Percentiles rank a stretch among this genome's conserved stretches.
Conservation (phyloP, 1,139 yeast species). For the Komagataea norvegica region DNA sequence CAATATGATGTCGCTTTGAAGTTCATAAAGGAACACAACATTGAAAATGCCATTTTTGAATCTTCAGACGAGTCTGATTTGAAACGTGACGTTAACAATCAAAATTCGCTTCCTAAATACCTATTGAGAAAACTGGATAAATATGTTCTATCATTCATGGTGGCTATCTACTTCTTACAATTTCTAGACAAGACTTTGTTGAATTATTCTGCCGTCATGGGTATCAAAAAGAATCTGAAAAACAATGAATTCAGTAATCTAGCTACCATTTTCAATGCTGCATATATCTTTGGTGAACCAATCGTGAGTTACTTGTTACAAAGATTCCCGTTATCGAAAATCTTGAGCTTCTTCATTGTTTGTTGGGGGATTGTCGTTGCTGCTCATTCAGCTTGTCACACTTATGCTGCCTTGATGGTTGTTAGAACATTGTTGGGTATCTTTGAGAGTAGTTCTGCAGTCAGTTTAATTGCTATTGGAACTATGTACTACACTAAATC, state of each 20-base stretch:
- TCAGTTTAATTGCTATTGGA: conserved; percentile 49
- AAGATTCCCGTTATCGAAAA: conserved; percentile 40
- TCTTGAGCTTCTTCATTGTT: conserved; percentile 34
- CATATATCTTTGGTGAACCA: conserved; percentile 21
- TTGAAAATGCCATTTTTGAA: too few species aligned
- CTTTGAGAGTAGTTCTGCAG: conserved; percentile 44
- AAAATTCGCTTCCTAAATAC: conserved; percentile 1
- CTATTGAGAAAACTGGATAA: conserved; percentile 13
- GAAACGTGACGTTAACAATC: conserved; percentile 1
- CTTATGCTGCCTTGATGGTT: conserved; percentile 37
- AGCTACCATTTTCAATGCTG: conserved; percentile 21
- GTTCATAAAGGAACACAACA: conserved; percentile 3
- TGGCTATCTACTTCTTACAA: conserved; percentile 40
- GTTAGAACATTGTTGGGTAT: conserved; percentile 43
- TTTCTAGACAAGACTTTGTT: conserved; percentile 41
- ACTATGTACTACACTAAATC: conserved; percentile 49
- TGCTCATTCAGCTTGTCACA: conserved; percentile 37
- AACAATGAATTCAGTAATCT: conserved; percentile 23
- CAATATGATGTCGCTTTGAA: conserved; percentile 9
- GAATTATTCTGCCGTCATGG: conserved; percentile 48
- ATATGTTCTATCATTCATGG: conserved; percentile 29
- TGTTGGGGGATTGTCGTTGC: conserved; percentile 45
- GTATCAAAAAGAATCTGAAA: conserved; percentile 35
- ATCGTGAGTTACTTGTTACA: conserved; percentile 35
- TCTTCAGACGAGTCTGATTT: background rate